Base-by-base conservation (phyloP, 768 basidiomycete genomes). In the Cystofilobasidium ferigula region DNA sequence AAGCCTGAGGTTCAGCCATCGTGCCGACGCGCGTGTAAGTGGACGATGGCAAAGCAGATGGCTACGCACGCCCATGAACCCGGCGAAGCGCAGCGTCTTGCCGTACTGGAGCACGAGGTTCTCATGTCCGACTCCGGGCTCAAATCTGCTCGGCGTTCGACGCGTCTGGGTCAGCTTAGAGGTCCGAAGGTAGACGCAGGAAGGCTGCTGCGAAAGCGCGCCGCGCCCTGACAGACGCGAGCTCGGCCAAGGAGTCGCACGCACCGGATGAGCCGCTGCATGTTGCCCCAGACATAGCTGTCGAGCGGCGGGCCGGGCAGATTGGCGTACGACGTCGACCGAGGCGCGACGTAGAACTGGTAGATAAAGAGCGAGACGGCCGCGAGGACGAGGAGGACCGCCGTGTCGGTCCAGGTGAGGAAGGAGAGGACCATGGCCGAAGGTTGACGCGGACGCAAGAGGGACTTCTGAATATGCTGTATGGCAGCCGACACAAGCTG, bases 281-380 rank as follows among this genome's bases (percentile, higher is more conserved):
- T 62, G 61, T 62, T 62, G 35, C 61, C 61, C 61, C 61, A 62
- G 40, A 62, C 28, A 22, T 48, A 53, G 61, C 45, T 48, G 30
- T 51, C 61, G 18, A 35, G 30, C 48, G 35, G 32, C n/a, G 61
- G 61, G 22, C 61, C 61, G 22, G 61, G 61, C 30, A 62, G 20
- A 20, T 62, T 62, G 32, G 61, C 43, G 35, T 48, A 62, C 42
- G 45, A 48, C 18, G 45, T 62, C 32, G 30, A 35, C 14, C 28
- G 18, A 20, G 61, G 61, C 18, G 45, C 45, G 35, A 62, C 20
- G 48, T 62, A 51, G 61, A 47, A 62, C 13, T 51, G 61, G 20
- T 26, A 62, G 32, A 62, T 28, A 35, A 62, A 62, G 30, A 51
- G 34, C 13, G 40, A 48, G 24, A 26, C 38, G 28, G 16, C 8